Evolutionary conservation across 805 yeast genomes (phyloP).

Genomic region (Maudiozyma saulgeensis): DNA sequence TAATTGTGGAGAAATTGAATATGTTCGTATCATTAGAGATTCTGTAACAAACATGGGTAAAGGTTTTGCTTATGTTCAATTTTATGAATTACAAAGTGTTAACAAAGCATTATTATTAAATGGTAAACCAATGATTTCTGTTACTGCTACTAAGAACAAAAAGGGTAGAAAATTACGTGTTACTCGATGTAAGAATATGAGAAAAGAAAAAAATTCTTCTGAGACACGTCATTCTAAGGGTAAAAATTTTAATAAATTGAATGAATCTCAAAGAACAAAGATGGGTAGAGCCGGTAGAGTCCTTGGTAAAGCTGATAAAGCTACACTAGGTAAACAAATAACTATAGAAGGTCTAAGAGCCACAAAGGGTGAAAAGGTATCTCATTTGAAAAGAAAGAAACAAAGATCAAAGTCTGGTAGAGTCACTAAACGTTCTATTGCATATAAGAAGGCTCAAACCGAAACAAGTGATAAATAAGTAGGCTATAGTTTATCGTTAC

Average conservation of each 20-base stretch:
- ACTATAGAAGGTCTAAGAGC: slow-evolving; percentile 73
- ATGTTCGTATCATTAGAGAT: slow-evolving; percentile 86
- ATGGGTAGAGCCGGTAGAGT: slow-evolving; percentile 71
- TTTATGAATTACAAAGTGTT: slow-evolving; percentile 62
- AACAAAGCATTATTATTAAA: slow-evolving; percentile 72
- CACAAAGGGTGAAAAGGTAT: slow-evolving; percentile 50
- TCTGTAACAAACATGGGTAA: slow-evolving; percentile 90
- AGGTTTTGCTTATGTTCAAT: slow-evolving; percentile 95
- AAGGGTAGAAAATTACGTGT: slow-evolving; percentile 62
- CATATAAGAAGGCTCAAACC: slow-evolving; percentile 26
- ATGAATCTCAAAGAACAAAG: slow-evolving; percentile 62
- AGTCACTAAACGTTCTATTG: slow-evolving; percentile 37
- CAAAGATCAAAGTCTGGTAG: slow-evolving; percentile 39
- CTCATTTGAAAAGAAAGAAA: slow-evolving; percentile 49
- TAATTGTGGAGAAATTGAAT: slow-evolving; percentile 62
- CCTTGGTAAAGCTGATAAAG: slow-evolving; percentile 72
- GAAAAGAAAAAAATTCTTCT: slow-evolving; percentile 13
- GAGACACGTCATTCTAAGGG: slow-evolving; percentile 10
- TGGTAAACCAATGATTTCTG: slow-evolving; percentile 46
- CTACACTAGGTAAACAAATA: slow-evolving; percentile 49
- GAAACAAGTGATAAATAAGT: no score
- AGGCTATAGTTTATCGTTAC: no score
- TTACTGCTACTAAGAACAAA: slow-evolving; percentile 22
- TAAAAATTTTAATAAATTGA: slow-evolving; percentile 29
- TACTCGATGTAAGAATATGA: slow-evolving; percentile 49